Conservation (phyloP, 1,139 yeast genomes). For the Yamadazyma jaroonii region DNA sequence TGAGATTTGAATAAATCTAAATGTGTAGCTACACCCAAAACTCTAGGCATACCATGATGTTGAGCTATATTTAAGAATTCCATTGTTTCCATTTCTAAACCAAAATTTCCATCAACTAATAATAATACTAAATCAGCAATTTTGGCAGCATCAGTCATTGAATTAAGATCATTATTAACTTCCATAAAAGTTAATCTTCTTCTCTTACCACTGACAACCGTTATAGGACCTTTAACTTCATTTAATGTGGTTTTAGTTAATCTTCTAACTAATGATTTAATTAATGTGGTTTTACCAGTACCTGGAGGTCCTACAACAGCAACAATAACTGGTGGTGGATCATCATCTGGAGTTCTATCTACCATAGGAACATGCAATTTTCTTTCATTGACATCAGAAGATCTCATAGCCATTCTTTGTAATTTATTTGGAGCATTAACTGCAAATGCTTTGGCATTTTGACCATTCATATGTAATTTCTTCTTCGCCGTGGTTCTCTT, state of each 20-base stretch:
- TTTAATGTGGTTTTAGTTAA: slow-evolving; percentile 83
- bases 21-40: slow-evolving; percentile 93
- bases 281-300: slow-evolving; percentile 93
- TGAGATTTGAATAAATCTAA: slow-evolving; percentile 90
- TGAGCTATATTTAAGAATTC: slow-evolving; percentile 94
- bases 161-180: slow-evolving; percentile 86
- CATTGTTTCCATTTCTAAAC: slow-evolving; percentile 99
- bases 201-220: slow-evolving; percentile 96
- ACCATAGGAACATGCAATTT: slow-evolving; percentile 96
- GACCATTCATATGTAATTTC: slow-evolving; percentile 88
- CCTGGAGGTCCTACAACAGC: slow-evolving; percentile 99
- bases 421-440: slow-evolving; percentile 89
- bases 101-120: slow-evolving; percentile 94
- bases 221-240: slow-evolving; percentile 93
- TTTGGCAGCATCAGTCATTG: slow-evolving; percentile 96
- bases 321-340: slow-evolving; percentile 94
- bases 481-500: slow-evolving; percentile 69
- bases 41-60: slow-evolving; percentile 98
- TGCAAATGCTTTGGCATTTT: slow-evolving; percentile 92
- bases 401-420: slow-evolving; percentile 78
- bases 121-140: slow-evolving; percentile 89
- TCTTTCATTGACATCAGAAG: slow-evolving; percentile 83
- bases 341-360: slow-evolving; percentile 95
- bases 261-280: slow-evolving; percentile 83
- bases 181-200: slow-evolving; percentile 91